Conservation (phyloP, 345 rosid genomes). For the Microcos paniculata region DNA sequence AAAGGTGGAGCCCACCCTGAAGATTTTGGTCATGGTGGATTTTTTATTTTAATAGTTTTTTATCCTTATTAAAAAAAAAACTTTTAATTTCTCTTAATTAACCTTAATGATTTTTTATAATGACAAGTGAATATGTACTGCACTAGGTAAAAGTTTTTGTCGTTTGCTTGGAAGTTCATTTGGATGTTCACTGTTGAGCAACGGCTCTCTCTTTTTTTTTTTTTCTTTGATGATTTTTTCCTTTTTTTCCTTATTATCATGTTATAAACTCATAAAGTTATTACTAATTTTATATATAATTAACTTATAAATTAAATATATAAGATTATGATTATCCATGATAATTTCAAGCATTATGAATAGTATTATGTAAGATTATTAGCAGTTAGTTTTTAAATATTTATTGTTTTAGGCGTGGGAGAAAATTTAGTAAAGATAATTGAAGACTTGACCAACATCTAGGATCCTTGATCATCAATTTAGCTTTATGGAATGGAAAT, state of each 20-base stretch:
- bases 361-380: no score
- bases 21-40: conserved; percentile 17
- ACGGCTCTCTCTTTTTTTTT: conserved; percentile 27
- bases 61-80: no score
- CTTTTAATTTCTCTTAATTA: background rate
- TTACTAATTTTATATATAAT: background rate
- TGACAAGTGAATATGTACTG: background rate
- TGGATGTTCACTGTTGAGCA: background rate
- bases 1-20: conserved; percentile 27
- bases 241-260: background rate
- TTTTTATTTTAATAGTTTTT: background rate
- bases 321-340: no score
- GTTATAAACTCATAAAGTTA: background rate
- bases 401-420: background rate
- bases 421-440: background rate
- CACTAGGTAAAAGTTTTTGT: background rate
- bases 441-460: background rate
- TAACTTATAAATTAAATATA: no score
- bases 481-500: background rate
- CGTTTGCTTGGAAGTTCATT: background rate
- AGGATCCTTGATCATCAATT: background rate
- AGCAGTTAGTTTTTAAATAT: no score
- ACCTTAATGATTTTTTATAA: background rate
- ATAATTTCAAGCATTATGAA: no score
- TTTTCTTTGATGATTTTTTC: background rate